These are phyloP conservation scores for Penicillium bovifimosum DNA, from an alignment of 495 filamentous ascomycete species.

Conservation along the genomic window DNA sequence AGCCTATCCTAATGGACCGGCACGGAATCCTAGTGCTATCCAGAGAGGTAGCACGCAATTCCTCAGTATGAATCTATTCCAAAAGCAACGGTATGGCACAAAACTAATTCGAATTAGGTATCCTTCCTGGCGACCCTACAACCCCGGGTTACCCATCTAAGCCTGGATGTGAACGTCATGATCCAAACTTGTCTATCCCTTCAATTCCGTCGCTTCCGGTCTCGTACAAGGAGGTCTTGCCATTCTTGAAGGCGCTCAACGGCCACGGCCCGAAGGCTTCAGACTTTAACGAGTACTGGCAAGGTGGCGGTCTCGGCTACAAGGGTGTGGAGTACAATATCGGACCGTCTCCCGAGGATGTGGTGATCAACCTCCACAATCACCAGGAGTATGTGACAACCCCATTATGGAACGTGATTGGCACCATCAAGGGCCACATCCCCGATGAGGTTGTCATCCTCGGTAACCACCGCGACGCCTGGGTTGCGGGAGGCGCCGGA, in stretches of 20 bases:
- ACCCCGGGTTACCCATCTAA: conserved; percentile 93
- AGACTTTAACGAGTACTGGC: conserved; percentile 69
- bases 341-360: conserved; percentile 72
- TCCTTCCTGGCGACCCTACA: conserved; percentile 65
- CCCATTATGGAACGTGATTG: conserved; percentile 92
- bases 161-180: conserved; percentile 74
- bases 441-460: conserved; percentile 81
- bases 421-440: conserved; percentile 86
- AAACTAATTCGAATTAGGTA: conserved; percentile 32
- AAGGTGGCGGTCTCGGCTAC: conserved; percentile 67
- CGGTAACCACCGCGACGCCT: conserved; percentile 95
- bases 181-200: conserved; percentile 62
- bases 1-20: conserved; percentile 81
- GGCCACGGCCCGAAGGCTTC: conserved; percentile 75
- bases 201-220: conserved; percentile 89
- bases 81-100: background rate
- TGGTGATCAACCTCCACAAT: conserved; percentile 79
- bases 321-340: conserved; percentile 88
- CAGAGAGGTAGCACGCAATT: conserved; percentile 90
- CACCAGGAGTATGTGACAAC: conserved; percentile 85
- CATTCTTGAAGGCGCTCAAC: conserved; percentile 82
- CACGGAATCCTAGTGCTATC: conserved; percentile 80
- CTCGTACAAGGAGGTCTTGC: conserved; percentile 80
- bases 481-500: conserved; percentile 82
- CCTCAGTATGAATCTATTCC: conserved; percentile 48